phyloP scores from a whole-genome alignment of 2,329 filamentous ascomycete genomes.

The Alternaria gaisen region DNA sequence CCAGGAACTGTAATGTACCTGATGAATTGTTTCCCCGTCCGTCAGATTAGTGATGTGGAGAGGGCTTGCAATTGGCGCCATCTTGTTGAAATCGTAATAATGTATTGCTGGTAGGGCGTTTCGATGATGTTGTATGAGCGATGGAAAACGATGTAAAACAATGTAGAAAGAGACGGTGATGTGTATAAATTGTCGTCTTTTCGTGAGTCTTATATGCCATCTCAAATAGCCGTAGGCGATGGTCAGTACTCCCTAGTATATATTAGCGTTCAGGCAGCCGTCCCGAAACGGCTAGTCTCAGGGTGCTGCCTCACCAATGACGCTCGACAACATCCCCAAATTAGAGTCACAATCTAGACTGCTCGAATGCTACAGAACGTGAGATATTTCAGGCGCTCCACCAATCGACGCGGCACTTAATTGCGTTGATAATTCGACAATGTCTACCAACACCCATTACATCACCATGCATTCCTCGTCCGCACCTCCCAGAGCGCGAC shows the following conservation, averaged over 20 bases:
- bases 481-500: background rate
- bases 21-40: constrained; percentile 42
- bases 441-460: background rate
- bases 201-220: background rate
- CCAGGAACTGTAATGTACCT: constrained; percentile 11
- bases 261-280: background rate
- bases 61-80: constrained; percentile 12
- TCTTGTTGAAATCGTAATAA: background rate
- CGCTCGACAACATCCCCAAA: background rate
- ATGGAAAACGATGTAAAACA: background rate
- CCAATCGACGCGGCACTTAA: no score
- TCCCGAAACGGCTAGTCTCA: background rate
- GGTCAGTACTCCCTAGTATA: background rate
- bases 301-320: background rate
- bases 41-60: constrained; percentile 31
- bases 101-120: background rate
- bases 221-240: background rate
- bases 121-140: background rate
- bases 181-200: background rate
- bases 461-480: background rate
- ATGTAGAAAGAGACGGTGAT: background rate
- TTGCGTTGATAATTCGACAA: background rate
- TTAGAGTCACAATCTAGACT: background rate
- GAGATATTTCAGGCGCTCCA: background rate
- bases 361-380: background rate